Evolutionary conservation across 2,329 filamentous ascomycete genomes (phyloP), one percentile per base, ranked within the genome.

Genomic region (Hymenoscyphus linearis): DNA sequence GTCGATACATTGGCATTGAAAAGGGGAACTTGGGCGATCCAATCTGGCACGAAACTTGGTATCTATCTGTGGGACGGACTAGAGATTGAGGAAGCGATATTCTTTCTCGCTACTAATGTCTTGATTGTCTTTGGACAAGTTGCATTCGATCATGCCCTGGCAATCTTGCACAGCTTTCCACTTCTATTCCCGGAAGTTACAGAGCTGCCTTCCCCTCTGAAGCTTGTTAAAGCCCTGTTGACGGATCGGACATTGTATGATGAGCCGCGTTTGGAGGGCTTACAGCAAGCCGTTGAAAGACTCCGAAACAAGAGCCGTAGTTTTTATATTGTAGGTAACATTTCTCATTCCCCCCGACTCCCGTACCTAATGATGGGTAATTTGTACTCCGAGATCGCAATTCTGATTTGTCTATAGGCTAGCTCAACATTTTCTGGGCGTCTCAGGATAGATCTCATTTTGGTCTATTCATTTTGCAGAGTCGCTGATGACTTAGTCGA

Each of bases 401-500:
- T 2, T 12, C 40, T 47, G 12, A 47, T 22, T 47, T 47, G 5
- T 18, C 12, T 18, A 18, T 25, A 47, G 40, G 89, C 88, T 0
- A 89, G 86, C 64, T 83, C 85, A 0, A 82, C 85, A 0, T 91
- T 92, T 65, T 80, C 84, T 44, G 87, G 87, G 1, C 80, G 85
- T 26, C 75, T 91, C 7, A 81, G 88, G 4, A 85, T 87, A 34
- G 88, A 91, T 66, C 71, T 91, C 13, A 80, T 89, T 27, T 74
- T 89, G 1, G 74, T 91, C 75, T 84, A 70, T 69, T 88, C 87
- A 0, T 91, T 90, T 70, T 91, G 88, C 67, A 80, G 88, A 12
- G 82, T 90, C 10, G 87, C 87, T 1, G 89, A 91, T 70, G 88
- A 91, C 67, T 76, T 91, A 4, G 82, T 91, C 9, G 88, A 91